Conservation (phyloP, 805 yeast genomes). For the Saccharomycopsis microspora region DNA sequence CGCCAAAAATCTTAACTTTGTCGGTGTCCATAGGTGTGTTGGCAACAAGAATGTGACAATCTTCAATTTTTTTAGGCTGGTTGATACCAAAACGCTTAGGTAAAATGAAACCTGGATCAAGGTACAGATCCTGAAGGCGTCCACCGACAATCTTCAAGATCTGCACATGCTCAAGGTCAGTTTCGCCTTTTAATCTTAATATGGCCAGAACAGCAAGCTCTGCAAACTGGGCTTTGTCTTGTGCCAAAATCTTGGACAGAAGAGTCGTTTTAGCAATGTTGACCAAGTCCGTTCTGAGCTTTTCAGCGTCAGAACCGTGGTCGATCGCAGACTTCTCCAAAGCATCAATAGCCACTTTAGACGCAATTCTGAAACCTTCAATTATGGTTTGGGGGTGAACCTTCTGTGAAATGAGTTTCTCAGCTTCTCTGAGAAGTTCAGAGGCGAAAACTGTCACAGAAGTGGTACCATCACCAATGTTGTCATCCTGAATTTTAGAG, state of each 20-base stretch:
- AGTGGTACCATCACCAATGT: conserved; percentile 98
- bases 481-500: conserved; percentile 93
- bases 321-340: conserved; percentile 69
- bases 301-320: conserved; percentile 42
- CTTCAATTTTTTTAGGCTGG: conserved; percentile 75
- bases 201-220: conserved; percentile 91
- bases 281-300: conserved; percentile 65
- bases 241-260: conserved; percentile 88
- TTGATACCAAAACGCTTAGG: conserved; percentile 89
- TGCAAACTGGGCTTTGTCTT: conserved; percentile 85
- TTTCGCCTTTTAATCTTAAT: conserved; percentile 65
- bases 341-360: conserved; percentile 75
- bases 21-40: conserved; percentile 96
- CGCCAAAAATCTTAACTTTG: conserved; percentile 94
- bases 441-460: conserved; percentile 97
- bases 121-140: conserved; percentile 76
- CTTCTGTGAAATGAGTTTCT: conserved; percentile 90
- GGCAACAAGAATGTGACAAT: conserved; percentile 84
- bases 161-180: conserved; percentile 85
- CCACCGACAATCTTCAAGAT: conserved; percentile 92
- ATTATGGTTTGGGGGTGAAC: conserved; percentile 96
- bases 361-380: conserved; percentile 95
- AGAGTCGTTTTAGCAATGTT: conserved; percentile 89
- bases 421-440: conserved; percentile 87
- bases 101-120: conserved; percentile 92